Conservation (phyloP, 345 rosid species). For the Moricandia arvensis region DNA sequence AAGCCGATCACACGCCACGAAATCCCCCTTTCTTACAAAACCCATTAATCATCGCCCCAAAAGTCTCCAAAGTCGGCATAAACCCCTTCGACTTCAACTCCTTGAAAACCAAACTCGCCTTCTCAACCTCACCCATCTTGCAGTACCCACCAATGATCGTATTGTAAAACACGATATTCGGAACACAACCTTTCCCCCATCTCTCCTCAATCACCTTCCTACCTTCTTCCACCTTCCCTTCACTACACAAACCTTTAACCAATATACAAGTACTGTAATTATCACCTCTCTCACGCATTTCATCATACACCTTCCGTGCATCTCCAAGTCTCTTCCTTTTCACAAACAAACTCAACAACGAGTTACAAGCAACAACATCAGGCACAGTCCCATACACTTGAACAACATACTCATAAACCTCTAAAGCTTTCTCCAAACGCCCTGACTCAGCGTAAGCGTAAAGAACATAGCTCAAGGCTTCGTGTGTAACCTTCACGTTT, state of each 20-base stretch:
- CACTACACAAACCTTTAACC: conserved; percentile 65
- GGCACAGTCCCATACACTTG: conserved; percentile 42
- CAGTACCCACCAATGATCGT: conserved; percentile 71
- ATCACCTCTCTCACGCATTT: conserved; percentile 65
- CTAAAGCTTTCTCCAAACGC: conserved; percentile 51
- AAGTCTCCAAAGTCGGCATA: conserved; percentile 65
- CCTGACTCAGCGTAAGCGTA: conserved; percentile 57
- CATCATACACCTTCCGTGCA: conserved; percentile 58
- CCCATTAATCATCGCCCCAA: conserved; percentile 59
- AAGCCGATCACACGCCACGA: conserved; percentile 51
- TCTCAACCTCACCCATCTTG: conserved; percentile 46
- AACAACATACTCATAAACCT: conserved; percentile 43
- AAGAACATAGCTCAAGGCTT: conserved; percentile 58
- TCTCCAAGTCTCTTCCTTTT: conserved; percentile 35
- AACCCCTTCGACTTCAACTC: conserved; percentile 68
- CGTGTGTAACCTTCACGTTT: conserved; percentile 49
- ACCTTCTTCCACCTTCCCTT: conserved; percentile 70
- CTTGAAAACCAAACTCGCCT: conserved; percentile 48
- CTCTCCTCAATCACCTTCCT: conserved; percentile 56
- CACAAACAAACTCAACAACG: conserved; percentile 52
- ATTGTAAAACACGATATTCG: conserved; percentile 77
- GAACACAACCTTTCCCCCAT: conserved; percentile 80
- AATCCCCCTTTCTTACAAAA: conserved; percentile 62
- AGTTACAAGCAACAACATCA: conserved; percentile 65
- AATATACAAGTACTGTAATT: conserved; percentile 71